These are phyloP conservation scores for Blastomyces percursus DNA, from an alignment of 2,329 filamentous ascomycete genomes.

Conservation along the genomic window DNA sequence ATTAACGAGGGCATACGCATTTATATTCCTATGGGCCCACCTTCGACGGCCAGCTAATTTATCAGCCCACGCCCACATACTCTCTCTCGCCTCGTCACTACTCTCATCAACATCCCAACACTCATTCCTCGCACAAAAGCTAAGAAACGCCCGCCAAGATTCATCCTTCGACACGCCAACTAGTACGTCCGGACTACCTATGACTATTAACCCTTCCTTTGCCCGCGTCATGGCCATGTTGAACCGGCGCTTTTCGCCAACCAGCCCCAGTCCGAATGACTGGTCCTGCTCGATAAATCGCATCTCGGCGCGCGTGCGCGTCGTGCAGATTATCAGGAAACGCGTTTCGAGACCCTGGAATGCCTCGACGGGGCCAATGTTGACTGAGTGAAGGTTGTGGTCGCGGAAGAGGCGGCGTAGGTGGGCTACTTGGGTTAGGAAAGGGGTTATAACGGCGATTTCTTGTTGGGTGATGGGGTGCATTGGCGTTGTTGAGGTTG, in stretches of 20 bases:
- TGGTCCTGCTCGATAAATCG: constrained; percentile 17
- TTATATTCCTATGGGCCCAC: neutral
- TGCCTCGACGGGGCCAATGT: constrained; percentile 38
- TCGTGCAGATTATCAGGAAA: constrained; percentile 37
- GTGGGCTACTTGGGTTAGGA: constrained; percentile 34
- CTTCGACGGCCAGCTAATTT: neutral
- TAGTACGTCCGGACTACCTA: constrained; percentile 32
- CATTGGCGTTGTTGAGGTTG: constrained; percentile 8
- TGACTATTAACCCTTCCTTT: constrained; percentile 33
- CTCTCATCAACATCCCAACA: constrained; percentile 20
- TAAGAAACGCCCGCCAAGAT: constrained; percentile 29
- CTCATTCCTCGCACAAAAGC: constrained; percentile 31
- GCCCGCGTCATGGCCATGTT: constrained; percentile 38
- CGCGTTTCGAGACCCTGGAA: constrained; percentile 38
- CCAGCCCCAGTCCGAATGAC: constrained; percentile 23
- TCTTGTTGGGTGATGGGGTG: constrained; percentile 23
- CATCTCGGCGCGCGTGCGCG: constrained; percentile 20
- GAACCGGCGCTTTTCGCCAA: constrained; percentile 30
- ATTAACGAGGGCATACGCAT: neutral
- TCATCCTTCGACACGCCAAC: constrained; percentile 21
- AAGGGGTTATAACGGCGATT: constrained; percentile 37
- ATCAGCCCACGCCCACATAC: neutral
- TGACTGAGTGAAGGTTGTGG: constrained; percentile 27
- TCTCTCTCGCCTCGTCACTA: neutral
- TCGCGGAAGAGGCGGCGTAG: constrained; percentile 30